Evolutionary conservation across 441 rosid genomes (phyloP).

Genomic region (Pelargonium exstipulatum): DNA sequence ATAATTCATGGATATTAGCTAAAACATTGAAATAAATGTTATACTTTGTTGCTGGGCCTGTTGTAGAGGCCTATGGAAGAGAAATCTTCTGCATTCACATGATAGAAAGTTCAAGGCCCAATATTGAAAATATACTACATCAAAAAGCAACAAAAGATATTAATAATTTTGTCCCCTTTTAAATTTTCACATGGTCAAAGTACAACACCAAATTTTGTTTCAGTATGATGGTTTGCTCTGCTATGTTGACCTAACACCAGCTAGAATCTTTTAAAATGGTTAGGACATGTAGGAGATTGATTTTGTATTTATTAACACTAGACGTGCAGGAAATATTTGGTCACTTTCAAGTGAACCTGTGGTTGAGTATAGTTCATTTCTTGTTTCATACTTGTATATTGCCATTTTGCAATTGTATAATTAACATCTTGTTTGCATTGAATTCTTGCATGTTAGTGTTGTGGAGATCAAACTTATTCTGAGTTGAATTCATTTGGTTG

Average conservation of each 20-base stretch:
- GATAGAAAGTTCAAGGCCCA: neutral
- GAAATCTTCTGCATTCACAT: neutral
- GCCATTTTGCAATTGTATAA: neutral
- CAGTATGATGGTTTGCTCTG: neutral
- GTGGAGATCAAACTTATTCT: neutral
- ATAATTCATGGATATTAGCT: neutral
- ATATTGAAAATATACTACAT: neutral
- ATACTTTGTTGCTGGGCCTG: neutral
- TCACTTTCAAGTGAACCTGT: neutral
- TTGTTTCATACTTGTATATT: neutral
- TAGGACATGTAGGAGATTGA: neutral
- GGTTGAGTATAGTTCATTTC: neutral
- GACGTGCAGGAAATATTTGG: neutral
- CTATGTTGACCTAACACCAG: neutral
- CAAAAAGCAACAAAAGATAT: neutral
- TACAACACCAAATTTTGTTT: neutral
- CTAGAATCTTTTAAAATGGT: neutral
- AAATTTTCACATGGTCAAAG: neutral
- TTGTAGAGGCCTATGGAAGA: neutral
- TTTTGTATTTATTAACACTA: neutral
- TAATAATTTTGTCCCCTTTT: neutral
- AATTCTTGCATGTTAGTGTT: neutral
- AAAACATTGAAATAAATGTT: neutral
- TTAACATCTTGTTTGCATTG: neutral
- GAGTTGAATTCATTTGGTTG: conserved; percentile 11